phyloP scores from a whole-genome alignment of 192 early-diverging fungal species.

The Rhizophagus clarus region DNA sequence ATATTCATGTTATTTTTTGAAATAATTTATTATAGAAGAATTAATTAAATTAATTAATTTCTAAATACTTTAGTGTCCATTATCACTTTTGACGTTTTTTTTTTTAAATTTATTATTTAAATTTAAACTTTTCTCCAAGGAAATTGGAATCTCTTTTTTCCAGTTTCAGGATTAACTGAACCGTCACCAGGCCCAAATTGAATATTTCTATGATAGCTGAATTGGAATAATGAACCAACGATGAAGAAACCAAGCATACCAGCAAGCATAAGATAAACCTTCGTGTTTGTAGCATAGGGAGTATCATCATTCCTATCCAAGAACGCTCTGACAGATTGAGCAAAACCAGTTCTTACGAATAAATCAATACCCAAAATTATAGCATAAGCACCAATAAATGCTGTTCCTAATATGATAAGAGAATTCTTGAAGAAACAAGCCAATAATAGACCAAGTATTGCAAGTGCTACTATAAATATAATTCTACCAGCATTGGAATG shows the following conservation, averaged over 20 bases:
- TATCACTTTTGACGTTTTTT: too few relatives aligned
- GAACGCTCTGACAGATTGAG: constrained; percentile 58
- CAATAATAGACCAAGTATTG: constrained; percentile 62
- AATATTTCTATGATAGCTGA: not conserved
- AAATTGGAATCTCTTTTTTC: not conserved
- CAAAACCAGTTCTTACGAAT: constrained; percentile 78
- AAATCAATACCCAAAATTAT: constrained; percentile 82
- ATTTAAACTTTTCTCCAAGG: not conserved
- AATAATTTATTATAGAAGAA: too few relatives aligned
- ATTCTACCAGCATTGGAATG: constrained; percentile 63
- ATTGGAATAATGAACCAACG: constrained; percentile 71
- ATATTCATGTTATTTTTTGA: too few relatives aligned
- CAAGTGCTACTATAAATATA: constrained; percentile 67
- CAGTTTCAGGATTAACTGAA: not conserved
- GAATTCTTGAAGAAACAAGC: constrained; percentile 65
- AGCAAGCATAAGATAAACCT: constrained; percentile 73
- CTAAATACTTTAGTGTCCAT: not conserved
- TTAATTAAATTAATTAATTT: too few relatives aligned
- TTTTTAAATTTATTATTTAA: too few relatives aligned
- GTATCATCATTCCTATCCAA: constrained; percentile 42
- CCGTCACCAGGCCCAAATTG: not conserved
- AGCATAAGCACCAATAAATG: constrained; percentile 78
- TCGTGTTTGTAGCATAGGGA: constrained; percentile 51
- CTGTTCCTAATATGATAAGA: constrained; percentile 71
- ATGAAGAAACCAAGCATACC: constrained; percentile 63